These are phyloP conservation scores for Raphanus raphanistrum DNA, from an alignment of 345 rosid genomes.

Conservation along the genomic window DNA sequence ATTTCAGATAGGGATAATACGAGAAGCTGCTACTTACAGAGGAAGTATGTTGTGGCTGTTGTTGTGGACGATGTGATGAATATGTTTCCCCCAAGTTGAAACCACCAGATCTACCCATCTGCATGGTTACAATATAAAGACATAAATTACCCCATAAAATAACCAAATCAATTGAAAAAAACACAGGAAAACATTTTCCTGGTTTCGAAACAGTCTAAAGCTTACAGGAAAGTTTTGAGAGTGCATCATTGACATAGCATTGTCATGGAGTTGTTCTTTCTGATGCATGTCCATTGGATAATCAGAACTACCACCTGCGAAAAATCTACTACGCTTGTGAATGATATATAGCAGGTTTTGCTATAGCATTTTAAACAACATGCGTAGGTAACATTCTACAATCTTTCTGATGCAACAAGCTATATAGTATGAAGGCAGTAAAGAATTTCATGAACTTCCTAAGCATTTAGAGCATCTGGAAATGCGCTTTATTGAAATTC, in stretches of 20 bases:
- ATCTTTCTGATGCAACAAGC: conserved; percentile 28
- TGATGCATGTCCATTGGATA: conserved; percentile 90
- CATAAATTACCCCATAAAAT: conserved; percentile 4
- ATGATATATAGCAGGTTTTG: conserved; percentile 18
- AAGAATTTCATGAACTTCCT: not conserved
- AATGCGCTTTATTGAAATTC: not conserved
- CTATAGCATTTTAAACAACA: conserved; percentile 15
- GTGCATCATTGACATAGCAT: conserved; percentile 92
- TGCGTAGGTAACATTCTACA: not conserved
- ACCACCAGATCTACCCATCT: conserved; percentile 94
- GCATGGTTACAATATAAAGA: conserved; percentile 33
- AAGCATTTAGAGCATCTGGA: not conserved
- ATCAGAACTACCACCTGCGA: conserved; percentile 92
- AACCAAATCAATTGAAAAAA: not conserved
- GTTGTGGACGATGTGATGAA: conserved; percentile 86
- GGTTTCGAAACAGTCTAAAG: conserved; percentile 14
- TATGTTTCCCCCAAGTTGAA: conserved; percentile 81
- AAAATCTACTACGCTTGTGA: conserved; percentile 49
- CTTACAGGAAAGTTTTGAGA: conserved; percentile 96
- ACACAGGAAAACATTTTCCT: not conserved
- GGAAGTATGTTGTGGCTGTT: conserved; percentile 82
- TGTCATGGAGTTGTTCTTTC: conserved; percentile 96
- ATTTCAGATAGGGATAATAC: conserved; percentile 47
- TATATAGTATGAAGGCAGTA: conserved; percentile 4
- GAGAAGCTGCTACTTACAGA: conserved; percentile 73